Conservation (phyloP, 108 stramenopile species). For the Fistulifera pelliculosa region DNA sequence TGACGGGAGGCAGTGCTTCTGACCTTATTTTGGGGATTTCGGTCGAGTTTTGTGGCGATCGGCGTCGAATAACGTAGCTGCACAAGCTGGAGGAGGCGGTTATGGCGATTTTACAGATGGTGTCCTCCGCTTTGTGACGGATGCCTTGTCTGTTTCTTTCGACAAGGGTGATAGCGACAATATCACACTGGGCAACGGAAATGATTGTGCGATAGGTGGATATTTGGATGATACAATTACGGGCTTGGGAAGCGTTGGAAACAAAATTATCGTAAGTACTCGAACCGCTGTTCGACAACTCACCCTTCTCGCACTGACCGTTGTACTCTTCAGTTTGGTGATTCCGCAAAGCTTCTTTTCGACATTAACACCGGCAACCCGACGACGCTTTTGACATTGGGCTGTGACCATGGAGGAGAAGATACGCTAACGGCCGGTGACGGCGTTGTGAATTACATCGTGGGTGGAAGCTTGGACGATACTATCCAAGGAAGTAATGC, state of each 20-base stretch:
- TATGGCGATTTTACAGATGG: slow-evolving; percentile 34
- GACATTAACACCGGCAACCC: slow-evolving; percentile 8
- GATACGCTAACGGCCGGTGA: slow-evolving; percentile 16
- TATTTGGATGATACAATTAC: slow-evolving; percentile 7
- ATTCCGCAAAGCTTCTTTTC: slow-evolving; percentile 2
- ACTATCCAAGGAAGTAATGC: slow-evolving; percentile 4
- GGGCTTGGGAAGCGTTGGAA: slow-evolving; percentile 11
- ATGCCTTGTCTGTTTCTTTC: neutral
- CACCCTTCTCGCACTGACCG: slow-evolving; percentile 1
- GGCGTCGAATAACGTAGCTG: slow-evolving; percentile 3
- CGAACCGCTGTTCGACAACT: neutral
- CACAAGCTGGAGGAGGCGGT: slow-evolving; percentile 26
- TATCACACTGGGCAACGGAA: neutral
- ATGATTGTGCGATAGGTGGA: slow-evolving; percentile 20
- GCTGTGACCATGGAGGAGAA: slow-evolving; percentile 11
- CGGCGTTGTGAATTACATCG: slow-evolving; percentile 14
- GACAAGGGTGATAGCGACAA: slow-evolving; percentile 5
- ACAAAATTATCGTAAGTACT: slow-evolving; percentile 16
- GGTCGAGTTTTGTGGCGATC: slow-evolving; percentile 23
- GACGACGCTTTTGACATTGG: slow-evolving; percentile 5
- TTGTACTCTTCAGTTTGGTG: slow-evolving; percentile 4
- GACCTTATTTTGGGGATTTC: slow-evolving; percentile 30
- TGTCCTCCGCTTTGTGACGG: slow-evolving; percentile 9
- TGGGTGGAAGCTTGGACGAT: slow-evolving; percentile 13
- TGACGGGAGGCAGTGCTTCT: slow-evolving; percentile 13